Evolutionary conservation across 371 early-diverging fungal species (phyloP).

Genomic region (Capillidium rhysosporum): DNA sequence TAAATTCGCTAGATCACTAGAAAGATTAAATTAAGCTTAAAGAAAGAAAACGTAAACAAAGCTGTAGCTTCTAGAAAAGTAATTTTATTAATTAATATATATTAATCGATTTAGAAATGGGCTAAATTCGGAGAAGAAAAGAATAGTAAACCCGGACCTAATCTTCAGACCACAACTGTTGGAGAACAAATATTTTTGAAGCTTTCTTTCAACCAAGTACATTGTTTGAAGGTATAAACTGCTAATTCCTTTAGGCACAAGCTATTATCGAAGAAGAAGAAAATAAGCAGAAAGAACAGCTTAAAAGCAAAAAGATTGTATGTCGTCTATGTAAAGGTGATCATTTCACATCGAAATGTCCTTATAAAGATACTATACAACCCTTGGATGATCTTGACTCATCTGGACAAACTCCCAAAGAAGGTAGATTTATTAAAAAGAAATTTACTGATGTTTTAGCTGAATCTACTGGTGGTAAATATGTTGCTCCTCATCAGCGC

Average conservation of each 20-base stretch:
- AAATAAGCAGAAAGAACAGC: slow-evolving; percentile 10
- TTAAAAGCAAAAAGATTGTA: slow-evolving; percentile 61
- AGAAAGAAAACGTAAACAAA: slow-evolving; percentile 67
- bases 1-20: slow-evolving; percentile 36
- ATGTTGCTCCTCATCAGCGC: slow-evolving; percentile 59
- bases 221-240: background rate
- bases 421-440: slow-evolving; percentile 4
- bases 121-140: slow-evolving; percentile 61
- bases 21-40: slow-evolving; percentile 53
- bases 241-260: background rate
- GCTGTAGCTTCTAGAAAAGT: slow-evolving; percentile 76
- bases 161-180: slow-evolving; percentile 69
- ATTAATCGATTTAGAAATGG: slow-evolving; percentile 20
- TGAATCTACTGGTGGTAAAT: slow-evolving; percentile 26
- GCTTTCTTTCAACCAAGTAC: slow-evolving; percentile 38
- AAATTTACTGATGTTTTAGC: slow-evolving; percentile 11
- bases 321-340: slow-evolving; percentile 94
- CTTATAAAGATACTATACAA: slow-evolving; percentile 85
- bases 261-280: slow-evolving; percentile 9
- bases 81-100: background rate
- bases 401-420: slow-evolving; percentile 12
- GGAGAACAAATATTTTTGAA: slow-evolving; percentile 79
- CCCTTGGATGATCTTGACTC: slow-evolving; percentile 29
- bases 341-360: slow-evolving; percentile 92
- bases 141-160: slow-evolving; percentile 58